Evolutionary conservation across 2,329 filamentous ascomycete genomes (phyloP), one percentile per base, ranked within the genome.

Genomic region (Aureobasidium musti): DNA sequence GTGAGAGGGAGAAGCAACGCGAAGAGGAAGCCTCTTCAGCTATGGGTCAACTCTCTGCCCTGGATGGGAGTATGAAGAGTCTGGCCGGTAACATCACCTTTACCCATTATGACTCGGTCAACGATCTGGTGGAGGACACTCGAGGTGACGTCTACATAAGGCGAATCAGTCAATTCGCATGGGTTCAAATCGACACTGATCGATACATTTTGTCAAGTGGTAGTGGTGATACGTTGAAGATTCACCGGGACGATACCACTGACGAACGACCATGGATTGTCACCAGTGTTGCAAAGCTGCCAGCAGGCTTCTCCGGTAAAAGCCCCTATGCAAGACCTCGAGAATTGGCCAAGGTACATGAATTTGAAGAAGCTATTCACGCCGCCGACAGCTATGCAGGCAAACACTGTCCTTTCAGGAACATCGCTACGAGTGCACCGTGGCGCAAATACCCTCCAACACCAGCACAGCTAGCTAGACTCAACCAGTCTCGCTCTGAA

Each of bases 101-200:
- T 73, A 94, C 91, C 8, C 91, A 97, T 72, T 99, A 98, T 76
- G 90, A 91, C 67, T 94, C 90, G 2, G 88, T 99, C n/a, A 89
- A 92, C 70, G 95, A 98, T 73, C 84, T 99, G 17, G 89, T 99
- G 41, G 84, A 89, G 52, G 94, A 98, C 75, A 89, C 88, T 0
- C 89, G 88, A 2, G 87, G 86, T 33, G 94, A 98, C 73, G 83
- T 83, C 52, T 89, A 93, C 73, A 92, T 98, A 68, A 87, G 91
- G 52, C 81, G 84, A 19, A 81, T 96, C 23, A 97, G 92, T 74
- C 82, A 82, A 17, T 81, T 91, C 74, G 84, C 91, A 0, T 99
- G 95, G 95, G 92, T 98, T 1, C 87, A 89, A 71, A 84, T 94
- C 41, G 87, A 84, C n/a, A 80, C 43, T 17, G 81, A 88, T 57